Base-by-base conservation (phyloP, 2,329 filamentous ascomycete genomes). In the Ustilaginoidea virens region DNA sequence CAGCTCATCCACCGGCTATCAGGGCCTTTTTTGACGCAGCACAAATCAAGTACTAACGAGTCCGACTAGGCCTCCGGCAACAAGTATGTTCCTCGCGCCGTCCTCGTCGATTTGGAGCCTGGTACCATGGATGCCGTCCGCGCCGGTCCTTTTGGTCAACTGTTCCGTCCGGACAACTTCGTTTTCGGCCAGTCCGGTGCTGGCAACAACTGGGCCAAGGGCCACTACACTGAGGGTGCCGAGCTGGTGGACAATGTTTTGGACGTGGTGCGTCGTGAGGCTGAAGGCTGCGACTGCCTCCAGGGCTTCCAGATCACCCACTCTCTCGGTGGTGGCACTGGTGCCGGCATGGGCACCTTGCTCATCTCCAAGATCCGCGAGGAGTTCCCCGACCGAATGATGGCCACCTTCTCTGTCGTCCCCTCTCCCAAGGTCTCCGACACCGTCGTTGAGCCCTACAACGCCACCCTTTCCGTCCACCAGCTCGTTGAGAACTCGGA, bases 171-270 rank as follows among this genome's bases (percentile, higher is more conserved):
- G 57, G 90, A 98, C 70, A 98, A 96, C 80, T 96, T 96, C 66
- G 85, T 96, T 56, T 96, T 96, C 62, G 90, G 90, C 50, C 90
- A 96, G 70, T 96, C 90, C 50, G 87, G 90, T 74, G 90, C 90
- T 60, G 90, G 90, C 66, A 98, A 98, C 83, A 96, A 96, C 78
- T 98, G 90, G 90, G 90, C 90, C 63, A 98, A 96, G 79, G 90
- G 90, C 67, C 90, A 98, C 62, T 98, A 98, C 75, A 98, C 90
- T 43, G 90, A 98, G 70, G 90, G 90, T 75, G 90, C 90, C 47
- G 90, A 98, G 69, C 75, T 96, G 40, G 90, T 98, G 46, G 90
- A 98, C 69, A 74, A 94, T 54, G 90, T 98, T 46, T 76, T 98
- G 47, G 90, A 96, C 57, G 90, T 98, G 44, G 87, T 98, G 55